A percentile compares a stretch with the other conserved stretches of the same genome.
phyloP scores from a whole-genome alignment of 345 rosid genomes.

The Reutealis trisperma region DNA sequence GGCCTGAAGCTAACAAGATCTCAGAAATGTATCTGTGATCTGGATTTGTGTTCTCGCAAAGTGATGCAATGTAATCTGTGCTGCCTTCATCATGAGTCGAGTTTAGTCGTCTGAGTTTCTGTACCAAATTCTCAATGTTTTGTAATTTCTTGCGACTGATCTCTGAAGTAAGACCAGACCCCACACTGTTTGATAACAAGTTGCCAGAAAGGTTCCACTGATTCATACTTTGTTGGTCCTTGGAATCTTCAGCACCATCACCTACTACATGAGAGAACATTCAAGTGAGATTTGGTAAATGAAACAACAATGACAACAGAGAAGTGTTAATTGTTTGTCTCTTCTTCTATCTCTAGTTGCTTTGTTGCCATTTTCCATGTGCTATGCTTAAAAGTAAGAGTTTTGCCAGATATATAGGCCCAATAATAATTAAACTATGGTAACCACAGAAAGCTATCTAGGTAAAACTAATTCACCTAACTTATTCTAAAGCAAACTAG shows the following conservation, averaged over 20 bases:
- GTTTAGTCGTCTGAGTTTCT: conserved; percentile 79
- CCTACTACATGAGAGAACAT: conserved; percentile 42
- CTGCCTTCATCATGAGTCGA: conserved; percentile 83
- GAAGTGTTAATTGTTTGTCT: too few species aligned
- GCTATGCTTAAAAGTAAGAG: not conserved
- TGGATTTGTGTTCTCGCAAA: conserved; percentile 79
- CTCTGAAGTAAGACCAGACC: conserved; percentile 55
- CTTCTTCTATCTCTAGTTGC: not conserved
- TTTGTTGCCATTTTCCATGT: not conserved
- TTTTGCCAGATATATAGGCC: not conserved
- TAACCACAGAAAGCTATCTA: not conserved
- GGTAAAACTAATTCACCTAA: not conserved
- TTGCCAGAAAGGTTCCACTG: conserved; percentile 50
- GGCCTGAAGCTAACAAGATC: conserved; percentile 91
- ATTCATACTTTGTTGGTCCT: conserved; percentile 39
- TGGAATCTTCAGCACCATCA: conserved; percentile 35
- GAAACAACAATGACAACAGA: not conserved
- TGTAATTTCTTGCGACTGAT: conserved; percentile 79
- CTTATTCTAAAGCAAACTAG: not conserved
- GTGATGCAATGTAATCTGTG: conserved; percentile 92
- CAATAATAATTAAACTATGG: not conserved
- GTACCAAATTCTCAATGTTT: conserved; percentile 82
- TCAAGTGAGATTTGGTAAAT: conserved; percentile 29
- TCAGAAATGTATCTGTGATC: conserved; percentile 94
- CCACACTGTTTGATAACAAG: conserved; percentile 31